These are phyloP conservation scores for Raphanus hybrid DNA, from an alignment of 441 rosid genomes.

Conservation along the genomic window DNA sequence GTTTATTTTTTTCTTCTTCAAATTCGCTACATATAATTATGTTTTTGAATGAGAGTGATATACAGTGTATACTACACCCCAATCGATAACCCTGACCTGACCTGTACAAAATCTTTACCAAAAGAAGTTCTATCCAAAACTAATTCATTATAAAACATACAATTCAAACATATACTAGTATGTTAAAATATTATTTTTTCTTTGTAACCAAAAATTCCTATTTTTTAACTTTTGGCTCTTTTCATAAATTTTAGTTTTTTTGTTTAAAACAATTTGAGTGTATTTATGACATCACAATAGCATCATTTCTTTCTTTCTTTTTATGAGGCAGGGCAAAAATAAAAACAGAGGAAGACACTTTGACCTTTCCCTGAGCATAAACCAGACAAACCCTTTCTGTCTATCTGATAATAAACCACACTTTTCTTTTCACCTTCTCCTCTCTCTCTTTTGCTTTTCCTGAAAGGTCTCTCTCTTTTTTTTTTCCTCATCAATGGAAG, in stretches of 20 bases:
- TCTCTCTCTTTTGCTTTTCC: neutral
- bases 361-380: constrained; percentile 45
- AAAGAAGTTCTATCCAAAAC: too few relatives aligned
- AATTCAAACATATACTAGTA: too few relatives aligned
- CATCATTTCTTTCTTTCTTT: neutral
- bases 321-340: neutral
- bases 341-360: constrained; percentile 28
- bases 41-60: too few relatives aligned
- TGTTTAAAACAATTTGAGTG: neutral
- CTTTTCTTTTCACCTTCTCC: constrained; percentile 13
- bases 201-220: too few relatives aligned
- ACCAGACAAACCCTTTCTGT: constrained; percentile 45
- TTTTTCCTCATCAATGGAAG: constrained; percentile 60
- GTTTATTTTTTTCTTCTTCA: too few relatives aligned
- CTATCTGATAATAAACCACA: constrained; percentile 30
- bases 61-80: too few relatives aligned
- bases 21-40: too few relatives aligned
- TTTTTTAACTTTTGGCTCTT: too few relatives aligned
- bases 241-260: neutral
- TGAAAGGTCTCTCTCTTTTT: neutral
- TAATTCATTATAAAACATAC: too few relatives aligned
- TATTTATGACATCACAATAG: neutral
- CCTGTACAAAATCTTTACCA: too few relatives aligned
- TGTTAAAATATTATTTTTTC: too few relatives aligned
- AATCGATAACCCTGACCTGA: too few relatives aligned